Percentiles rank a stretch among this genome's conserved stretches.
Evolutionary conservation across 1,284 basidiomycete genomes (phyloP).

Genomic region (Apiotrichum akiyoshidainum): DNA sequence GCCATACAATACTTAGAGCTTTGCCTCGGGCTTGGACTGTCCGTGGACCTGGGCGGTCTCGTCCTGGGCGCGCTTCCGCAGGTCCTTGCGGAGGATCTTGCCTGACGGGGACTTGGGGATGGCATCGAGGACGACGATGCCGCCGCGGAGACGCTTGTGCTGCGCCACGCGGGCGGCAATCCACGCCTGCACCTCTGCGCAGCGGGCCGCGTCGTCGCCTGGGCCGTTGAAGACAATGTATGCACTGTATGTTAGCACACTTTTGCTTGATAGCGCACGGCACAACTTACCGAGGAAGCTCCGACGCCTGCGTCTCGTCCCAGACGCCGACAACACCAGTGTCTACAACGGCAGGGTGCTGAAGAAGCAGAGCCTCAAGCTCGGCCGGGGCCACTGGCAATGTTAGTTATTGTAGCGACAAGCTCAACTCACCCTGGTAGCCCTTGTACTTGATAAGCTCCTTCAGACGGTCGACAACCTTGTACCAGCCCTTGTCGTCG

Average conservation of each 20-base stretch:
- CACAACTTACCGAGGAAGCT: constrained; percentile 59
- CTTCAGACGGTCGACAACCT: constrained; percentile 57
- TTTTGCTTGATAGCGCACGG: too few species aligned
- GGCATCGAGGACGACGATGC: constrained; percentile 51
- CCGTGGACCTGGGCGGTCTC: too few species aligned
- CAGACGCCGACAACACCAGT: constrained; percentile 68
- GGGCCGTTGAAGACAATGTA: not conserved
- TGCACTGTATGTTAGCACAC: too few species aligned
- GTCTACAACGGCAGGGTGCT: constrained; percentile 67
- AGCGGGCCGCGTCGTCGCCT: not conserved
- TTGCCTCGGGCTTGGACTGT: too few species aligned
- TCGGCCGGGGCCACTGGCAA: constrained; percentile 67
- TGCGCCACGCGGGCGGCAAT: constrained; percentile 43
- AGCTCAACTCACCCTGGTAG: constrained; percentile 47
- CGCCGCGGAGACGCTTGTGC: constrained; percentile 54
- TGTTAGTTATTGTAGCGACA: too few species aligned
- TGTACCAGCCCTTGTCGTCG: constrained; percentile 60
- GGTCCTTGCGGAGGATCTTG: constrained; percentile 43
- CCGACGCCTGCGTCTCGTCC: constrained; percentile 62
- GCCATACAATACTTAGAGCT: too few species aligned
- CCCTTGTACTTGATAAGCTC: constrained; percentile 74
- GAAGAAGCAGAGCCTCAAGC: constrained; percentile 67
- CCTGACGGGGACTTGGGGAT: constrained; percentile 53
- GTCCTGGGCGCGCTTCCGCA: not conserved
- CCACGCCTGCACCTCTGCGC: constrained; percentile 4